phyloP scores from a whole-genome alignment of 306 rosid species.

The Hippophae tibetana region DNA sequence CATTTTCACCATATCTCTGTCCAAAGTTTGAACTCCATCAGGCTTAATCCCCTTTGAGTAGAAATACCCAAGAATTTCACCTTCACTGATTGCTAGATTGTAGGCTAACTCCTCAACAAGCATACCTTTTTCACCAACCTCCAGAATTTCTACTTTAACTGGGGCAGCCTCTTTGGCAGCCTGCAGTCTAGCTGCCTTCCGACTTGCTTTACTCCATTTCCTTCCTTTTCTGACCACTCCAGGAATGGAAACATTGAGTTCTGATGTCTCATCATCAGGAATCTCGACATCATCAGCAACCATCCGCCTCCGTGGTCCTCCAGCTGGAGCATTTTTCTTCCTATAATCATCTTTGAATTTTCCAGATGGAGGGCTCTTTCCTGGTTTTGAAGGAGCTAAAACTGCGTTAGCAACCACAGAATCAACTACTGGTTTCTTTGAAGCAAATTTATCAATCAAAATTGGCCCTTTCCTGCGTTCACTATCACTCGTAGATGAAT shows the following conservation, averaged over 20 bases:
- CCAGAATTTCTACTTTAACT: conserved; percentile 90
- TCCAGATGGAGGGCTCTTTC: conserved; percentile 58
- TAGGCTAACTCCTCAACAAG: conserved; percentile 73
- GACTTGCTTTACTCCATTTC: conserved; percentile 95
- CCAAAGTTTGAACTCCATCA: conserved; percentile 89
- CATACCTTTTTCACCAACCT: conserved; percentile 78
- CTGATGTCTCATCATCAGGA: conserved; percentile 57
- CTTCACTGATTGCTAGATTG: conserved; percentile 64
- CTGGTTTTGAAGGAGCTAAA: conserved; percentile 70
- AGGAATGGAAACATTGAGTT: conserved; percentile 60
- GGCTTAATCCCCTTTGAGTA: conserved; percentile 89
- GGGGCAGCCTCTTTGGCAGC: conserved; percentile 99
- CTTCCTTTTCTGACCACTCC: conserved; percentile 82
- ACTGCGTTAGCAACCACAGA: conserved; percentile 60
- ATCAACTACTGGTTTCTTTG: conserved; percentile 60
- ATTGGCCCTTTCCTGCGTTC: conserved; percentile 58
- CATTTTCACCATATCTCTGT: conserved; percentile 92
- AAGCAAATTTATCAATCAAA: conserved; percentile 85
- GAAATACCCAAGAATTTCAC: conserved; percentile 79
- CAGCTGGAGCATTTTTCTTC: conserved; percentile 53
- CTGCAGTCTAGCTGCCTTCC: conserved; percentile 91
- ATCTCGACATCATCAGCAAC: conserved; percentile 34
- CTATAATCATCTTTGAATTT: conserved; percentile 64
- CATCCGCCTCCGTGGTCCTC: conserved; percentile 53
- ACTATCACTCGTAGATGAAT: conserved; percentile 28